Percentiles rank a stretch among this genome's conserved stretches.
These are phyloP conservation scores for Chrysophaeum taylorii DNA, from an alignment of 352 stramenopile species.

Conservation along the genomic window DNA sequence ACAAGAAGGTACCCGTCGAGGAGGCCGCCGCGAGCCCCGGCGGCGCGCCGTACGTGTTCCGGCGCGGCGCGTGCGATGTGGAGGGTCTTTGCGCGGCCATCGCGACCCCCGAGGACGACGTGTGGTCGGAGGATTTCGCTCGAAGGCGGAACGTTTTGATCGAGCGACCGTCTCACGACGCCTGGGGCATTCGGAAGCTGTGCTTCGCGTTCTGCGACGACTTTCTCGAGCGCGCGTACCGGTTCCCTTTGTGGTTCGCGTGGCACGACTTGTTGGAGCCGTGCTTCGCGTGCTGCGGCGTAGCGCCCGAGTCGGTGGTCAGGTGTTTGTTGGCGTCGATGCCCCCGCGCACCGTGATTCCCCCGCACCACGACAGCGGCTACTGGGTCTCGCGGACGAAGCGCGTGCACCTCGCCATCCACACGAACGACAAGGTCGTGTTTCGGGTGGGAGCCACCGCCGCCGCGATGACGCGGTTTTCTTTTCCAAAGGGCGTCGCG, in stretches of 20 bases:
- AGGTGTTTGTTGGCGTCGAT: slow-evolving; percentile 88
- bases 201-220: slow-evolving; percentile 97
- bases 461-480: slow-evolving; percentile 67
- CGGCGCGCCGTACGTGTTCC: slow-evolving; percentile 1
- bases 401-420: slow-evolving; percentile 89
- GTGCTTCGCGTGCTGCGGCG: slow-evolving; percentile 73
- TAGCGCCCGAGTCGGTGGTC: slow-evolving; percentile 60
- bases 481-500: slow-evolving; percentile 79
- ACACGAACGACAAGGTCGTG: slow-evolving; percentile 60
- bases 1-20: neutral
- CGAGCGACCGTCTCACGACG: slow-evolving; percentile 84
- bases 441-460: slow-evolving; percentile 71
- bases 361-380: slow-evolving; percentile 91
- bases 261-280: slow-evolving; percentile 41
- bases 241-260: slow-evolving; percentile 80
- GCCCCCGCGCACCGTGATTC: slow-evolving; percentile 83
- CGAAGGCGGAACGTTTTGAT: slow-evolving; percentile 52
- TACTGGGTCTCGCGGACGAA: slow-evolving; percentile 89
- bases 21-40: neutral
- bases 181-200: slow-evolving; percentile 94
- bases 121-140: slow-evolving; percentile 40
- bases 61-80: neutral
- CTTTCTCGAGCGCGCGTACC: slow-evolving; percentile 86
- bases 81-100: neutral
- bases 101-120: neutral